A percentile compares a stretch with the other conserved stretches of the same genome.
Evolutionary conservation across 208 protist species (phyloP).

Genomic region (Leishmania arabica): DNA sequence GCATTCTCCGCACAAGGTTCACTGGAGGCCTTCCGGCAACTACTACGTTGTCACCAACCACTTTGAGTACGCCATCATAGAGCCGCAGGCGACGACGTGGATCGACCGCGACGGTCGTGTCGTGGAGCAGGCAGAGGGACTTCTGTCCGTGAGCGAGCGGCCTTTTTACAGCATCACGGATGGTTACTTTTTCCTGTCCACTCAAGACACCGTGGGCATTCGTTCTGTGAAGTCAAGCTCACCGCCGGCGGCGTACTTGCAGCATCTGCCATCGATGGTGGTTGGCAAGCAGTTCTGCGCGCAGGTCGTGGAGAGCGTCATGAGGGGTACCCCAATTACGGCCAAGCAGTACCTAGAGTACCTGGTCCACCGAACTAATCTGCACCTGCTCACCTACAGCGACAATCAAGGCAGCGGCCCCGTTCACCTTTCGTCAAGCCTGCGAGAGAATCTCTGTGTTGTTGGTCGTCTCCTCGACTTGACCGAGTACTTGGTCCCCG

Average conservation of each 20-base stretch:
- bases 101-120: constrained; percentile 59
- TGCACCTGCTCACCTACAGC: constrained; percentile 23
- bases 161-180: constrained; percentile 42
- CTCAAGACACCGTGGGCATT: constrained; percentile 38
- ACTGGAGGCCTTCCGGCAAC: constrained; percentile 43
- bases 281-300: constrained; percentile 32
- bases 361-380: constrained; percentile 30
- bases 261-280: constrained; percentile 27
- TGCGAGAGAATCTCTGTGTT: constrained; percentile 29
- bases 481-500: constrained; percentile 25
- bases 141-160: constrained; percentile 30
- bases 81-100: constrained; percentile 81
- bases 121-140: constrained; percentile 62
- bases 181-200: constrained; percentile 56
- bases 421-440: constrained; percentile 22
- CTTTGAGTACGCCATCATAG: constrained; percentile 75
- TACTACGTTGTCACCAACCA: constrained; percentile 77
- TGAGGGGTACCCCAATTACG: constrained; percentile 8
- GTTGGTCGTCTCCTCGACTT: constrained; percentile 33
- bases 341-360: constrained; percentile 30
- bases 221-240: constrained; percentile 25
- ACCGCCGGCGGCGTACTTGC: constrained; percentile 31
- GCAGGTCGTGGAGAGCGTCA: constrained; percentile 22
- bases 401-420: constrained; percentile 10
- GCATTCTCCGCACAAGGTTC: constrained; percentile 17